Conservation (phyloP, 192 early-diverging fungal species). For the Phlyctochytrium bullatum region DNA sequence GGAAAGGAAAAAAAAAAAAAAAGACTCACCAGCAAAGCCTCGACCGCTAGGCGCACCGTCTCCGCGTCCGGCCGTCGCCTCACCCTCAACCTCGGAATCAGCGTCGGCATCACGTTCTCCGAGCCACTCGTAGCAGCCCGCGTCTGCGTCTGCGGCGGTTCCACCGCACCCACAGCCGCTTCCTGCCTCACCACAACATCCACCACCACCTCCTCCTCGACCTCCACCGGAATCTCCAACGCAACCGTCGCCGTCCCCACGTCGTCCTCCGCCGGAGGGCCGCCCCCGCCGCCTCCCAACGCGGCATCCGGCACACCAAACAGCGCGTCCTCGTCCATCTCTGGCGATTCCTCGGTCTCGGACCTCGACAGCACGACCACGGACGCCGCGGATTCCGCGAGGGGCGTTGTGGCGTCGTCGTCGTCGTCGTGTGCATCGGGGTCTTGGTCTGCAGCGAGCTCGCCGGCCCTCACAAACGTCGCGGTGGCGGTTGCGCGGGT, state of each 20-base stretch:
- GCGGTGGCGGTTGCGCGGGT: too few relatives aligned
- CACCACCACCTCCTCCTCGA: background rate
- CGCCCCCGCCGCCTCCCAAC: too few relatives aligned
- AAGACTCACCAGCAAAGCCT: background rate
- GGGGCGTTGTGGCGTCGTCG: background rate
- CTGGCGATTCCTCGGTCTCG: too few relatives aligned
- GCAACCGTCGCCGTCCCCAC: background rate
- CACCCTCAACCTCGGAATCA: background rate
- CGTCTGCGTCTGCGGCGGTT: background rate
- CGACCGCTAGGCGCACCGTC: background rate
- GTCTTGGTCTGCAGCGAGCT: too few relatives aligned
- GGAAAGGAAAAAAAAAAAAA: background rate
- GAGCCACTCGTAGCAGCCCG: too few relatives aligned
- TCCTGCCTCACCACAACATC: background rate
- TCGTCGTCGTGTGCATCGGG: background rate
- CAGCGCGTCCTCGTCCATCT: too few relatives aligned
- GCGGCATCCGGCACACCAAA: too few relatives aligned
- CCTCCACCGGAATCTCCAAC: conserved; percentile 3
- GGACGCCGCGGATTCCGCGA: too few relatives aligned
- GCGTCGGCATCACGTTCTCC: too few relatives aligned
- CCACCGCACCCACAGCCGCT: background rate
- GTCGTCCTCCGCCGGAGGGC: background rate
- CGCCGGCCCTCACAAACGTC: background rate
- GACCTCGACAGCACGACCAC: too few relatives aligned
- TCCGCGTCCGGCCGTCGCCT: background rate